A percentile compares a stretch with the other conserved stretches of the same genome.
Evolutionary conservation across 768 basidiomycete genomes (phyloP).

Genomic region (Tricholoma furcatifolium): DNA sequence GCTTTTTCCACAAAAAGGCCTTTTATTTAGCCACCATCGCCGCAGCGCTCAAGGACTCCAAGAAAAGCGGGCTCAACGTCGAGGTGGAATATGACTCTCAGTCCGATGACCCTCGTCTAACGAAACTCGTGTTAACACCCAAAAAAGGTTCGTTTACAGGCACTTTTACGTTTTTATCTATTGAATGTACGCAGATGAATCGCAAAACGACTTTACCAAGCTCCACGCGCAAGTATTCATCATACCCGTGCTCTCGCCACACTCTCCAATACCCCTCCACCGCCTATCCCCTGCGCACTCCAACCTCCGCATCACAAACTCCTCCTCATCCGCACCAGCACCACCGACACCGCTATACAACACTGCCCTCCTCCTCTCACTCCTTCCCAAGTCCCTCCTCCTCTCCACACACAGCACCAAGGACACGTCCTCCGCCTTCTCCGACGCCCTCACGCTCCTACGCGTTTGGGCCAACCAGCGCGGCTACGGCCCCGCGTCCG

Average conservation of each 20-base stretch:
- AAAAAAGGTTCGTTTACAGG: constrained; percentile 46
- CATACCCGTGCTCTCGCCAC: constrained; percentile 60
- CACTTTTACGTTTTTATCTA: constrained; percentile 25
- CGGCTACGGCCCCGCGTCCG: constrained; percentile 65
- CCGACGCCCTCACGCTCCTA: constrained; percentile 74
- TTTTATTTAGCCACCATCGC: constrained; percentile 86
- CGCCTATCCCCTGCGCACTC: constrained; percentile 73
- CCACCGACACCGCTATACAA: constrained; percentile 81
- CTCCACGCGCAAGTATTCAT: constrained; percentile 72
- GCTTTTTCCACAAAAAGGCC: constrained; percentile 90
- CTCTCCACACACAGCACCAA: constrained; percentile 52
- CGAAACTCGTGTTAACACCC: constrained; percentile 61
- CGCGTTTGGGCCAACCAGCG: constrained; percentile 90
- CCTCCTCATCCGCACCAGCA: constrained; percentile 19
- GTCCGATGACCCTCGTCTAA: constrained; percentile 60
- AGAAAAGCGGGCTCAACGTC: constrained; percentile 46
- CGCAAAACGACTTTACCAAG: constrained; percentile 59
- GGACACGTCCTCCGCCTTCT: constrained; percentile 60
- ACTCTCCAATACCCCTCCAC: constrained; percentile 63
- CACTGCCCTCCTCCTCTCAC: constrained; percentile 57
- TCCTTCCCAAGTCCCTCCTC: constrained; percentile 50
- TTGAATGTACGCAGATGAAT: constrained; percentile 39
- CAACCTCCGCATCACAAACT: constrained; percentile 41
- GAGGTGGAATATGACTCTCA: constrained; percentile 62
- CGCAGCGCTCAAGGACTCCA: constrained; percentile 48